Evolutionary conservation across 139 green algal species (phyloP), one percentile per base, ranked within the genome.

Genomic region (Chlamydomonas incerta): DNA sequence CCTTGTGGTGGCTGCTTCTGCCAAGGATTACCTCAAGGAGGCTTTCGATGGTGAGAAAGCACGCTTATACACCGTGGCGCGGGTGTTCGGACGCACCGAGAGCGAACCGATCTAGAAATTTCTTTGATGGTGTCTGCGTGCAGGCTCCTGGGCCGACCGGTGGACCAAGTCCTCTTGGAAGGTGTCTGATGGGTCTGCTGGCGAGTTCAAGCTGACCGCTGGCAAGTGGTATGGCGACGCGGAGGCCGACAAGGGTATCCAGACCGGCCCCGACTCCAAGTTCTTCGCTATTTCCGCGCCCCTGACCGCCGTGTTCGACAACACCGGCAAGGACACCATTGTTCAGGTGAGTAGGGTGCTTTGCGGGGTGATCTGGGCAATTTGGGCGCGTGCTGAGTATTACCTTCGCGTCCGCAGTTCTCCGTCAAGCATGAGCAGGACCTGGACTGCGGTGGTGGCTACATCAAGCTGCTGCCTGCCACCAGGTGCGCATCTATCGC

Each of bases 381-480:
- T 50, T 50, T 50, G 6, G 41, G 41, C 41, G 41, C 6, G 41
- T 50, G 8, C 41, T 50, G 41, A 50, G 41, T 8, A 8, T 8
- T 5, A 13, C 41, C 41, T 50, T 50, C 8, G 41, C 41, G 5
- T 21, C 24, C 24, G 83, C 93, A 98, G 93, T 98, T 95, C 89
- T 93, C 89, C 15, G 95, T 95, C 28, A 98, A 98, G 94, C 93
- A 98, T 79, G 96, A 98, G 87, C 95, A 98, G 90, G 90, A 95
- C 71, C 82, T 98, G 13, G 95, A 98, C 93, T 98, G 96, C 90
- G 96, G 96, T 71, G 96, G 96, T 80, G 95, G 95, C 81, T 98
- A 98, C 94, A 95, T 98, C 88, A 98, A 98, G 92, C 77, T 98
- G 1, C 58, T 98, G 2, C 94, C 94, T 21, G 79, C 85, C 23